Evolutionary conservation across 2,329 filamentous ascomycete species (phyloP), one percentile per base, ranked within the genome.

Genomic region (Chaetomiaceae sp.): DNA sequence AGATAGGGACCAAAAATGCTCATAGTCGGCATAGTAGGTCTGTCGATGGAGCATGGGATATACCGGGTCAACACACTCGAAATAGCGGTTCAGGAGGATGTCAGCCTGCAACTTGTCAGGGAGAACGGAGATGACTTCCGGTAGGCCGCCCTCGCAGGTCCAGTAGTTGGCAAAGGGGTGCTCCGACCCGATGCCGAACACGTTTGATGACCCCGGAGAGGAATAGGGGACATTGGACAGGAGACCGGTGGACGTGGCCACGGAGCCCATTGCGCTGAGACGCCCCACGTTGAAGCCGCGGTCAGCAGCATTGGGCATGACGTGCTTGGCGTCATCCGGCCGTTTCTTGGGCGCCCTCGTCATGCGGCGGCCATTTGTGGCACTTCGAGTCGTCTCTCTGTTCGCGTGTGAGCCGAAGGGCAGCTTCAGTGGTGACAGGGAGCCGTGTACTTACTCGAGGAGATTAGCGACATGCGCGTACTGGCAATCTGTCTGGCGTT

Each of bases 91-190:
- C 31, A 85, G 66, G 12, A 91, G 71, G 34, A 87, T 83, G 58
- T 91, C 86, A 47, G 85, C 85, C 65, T 90, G 86, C 8, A 84
- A 69, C 68, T 88, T 90, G 51, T 84, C 84, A 0, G 87, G 87
- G 12, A 92, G 71, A 3, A 90, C 85, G 1, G 79, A 82, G 38
- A 90, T 82, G 6, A 90, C 86, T 67, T 92, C 87, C 8, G 81
- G 74, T 16, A 92, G 70, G 0, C 86, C 87, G 42, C 87, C 87
- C 54, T 84, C 79, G 61, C 84, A 88, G 3, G 86, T 91, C 87
- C 87, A 92, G 67, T 91, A 91, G 63, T 91, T 91, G 61, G 85
- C 83, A 63, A 90, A 90, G 0, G 86, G 86, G 63, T 89, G 86
- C 63, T 89, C 85, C 0, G 84, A 83, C 13, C 85, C 86, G 56